Conservation (phyloP, 2,329 filamentous ascomycete genomes). For the Zarea fungicola region DNA sequence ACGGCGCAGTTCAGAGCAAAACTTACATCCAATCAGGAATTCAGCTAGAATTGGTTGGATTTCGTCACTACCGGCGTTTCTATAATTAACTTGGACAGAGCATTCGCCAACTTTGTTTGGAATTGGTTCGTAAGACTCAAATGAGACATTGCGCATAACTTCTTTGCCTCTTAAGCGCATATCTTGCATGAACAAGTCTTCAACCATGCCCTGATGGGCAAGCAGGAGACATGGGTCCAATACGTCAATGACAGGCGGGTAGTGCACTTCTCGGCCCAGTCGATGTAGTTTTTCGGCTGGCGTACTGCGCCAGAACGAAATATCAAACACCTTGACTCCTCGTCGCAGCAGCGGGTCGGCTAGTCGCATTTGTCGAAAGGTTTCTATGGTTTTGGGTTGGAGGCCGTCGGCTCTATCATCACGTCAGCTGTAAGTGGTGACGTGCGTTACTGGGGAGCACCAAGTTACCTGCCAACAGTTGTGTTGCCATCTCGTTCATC, state of each 20-base stretch:
- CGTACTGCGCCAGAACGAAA: conserved; percentile 63
- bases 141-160: conserved; percentile 60
- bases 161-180: conserved; percentile 58
- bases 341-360: conserved; percentile 62
- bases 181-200: conserved; percentile 65
- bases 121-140: conserved; percentile 49
- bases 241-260: conserved; percentile 56
- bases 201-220: conserved; percentile 71
- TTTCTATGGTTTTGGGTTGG: conserved; percentile 75
- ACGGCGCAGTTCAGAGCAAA: not conserved
- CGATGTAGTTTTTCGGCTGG: conserved; percentile 49
- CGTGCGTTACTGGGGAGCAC: not conserved
- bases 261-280: conserved; percentile 62
- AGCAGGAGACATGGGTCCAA: conserved; percentile 53
- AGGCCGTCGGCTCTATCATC: conserved; percentile 58
- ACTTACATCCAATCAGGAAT: conserved; percentile 62
- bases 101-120: conserved; percentile 34
- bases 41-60: conserved; percentile 48
- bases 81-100: conserved; percentile 46
- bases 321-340: conserved; percentile 68
- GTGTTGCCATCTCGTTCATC: conserved; percentile 67
- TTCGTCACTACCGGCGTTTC: conserved; percentile 46
- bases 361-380: conserved; percentile 66
- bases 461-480: conserved; percentile 50
- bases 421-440: not conserved